These are phyloP conservation scores for Kodamaea sp. DNA, from an alignment of 1,139 yeast genomes.

Conservation along the genomic window DNA sequence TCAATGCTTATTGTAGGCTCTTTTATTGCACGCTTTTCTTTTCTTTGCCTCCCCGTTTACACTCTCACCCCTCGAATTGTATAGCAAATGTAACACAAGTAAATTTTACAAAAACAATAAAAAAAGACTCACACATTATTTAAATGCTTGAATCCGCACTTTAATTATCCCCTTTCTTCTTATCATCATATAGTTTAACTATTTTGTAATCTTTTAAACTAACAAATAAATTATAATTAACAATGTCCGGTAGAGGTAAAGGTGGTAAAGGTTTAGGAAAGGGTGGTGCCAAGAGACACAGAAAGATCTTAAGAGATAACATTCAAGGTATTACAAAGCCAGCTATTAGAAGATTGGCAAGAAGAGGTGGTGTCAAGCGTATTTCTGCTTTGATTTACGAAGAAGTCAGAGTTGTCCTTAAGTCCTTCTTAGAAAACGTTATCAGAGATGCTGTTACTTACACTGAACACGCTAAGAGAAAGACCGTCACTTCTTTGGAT, in stretches of 20 bases:
- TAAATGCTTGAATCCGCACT: constrained; percentile 9
- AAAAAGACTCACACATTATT: constrained; percentile 2
- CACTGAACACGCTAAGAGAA: constrained; percentile 99
- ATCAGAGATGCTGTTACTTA: constrained; percentile 99
- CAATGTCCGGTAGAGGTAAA: constrained; percentile 99
- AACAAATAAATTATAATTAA: constrained; percentile 17
- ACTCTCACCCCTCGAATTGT: not conserved
- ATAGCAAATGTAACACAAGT: not conserved
- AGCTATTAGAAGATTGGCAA: constrained; percentile 99
- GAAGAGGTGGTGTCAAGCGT: constrained; percentile 99
- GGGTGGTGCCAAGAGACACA: constrained; percentile 99
- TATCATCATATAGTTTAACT: constrained; percentile 3
- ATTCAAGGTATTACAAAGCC: constrained; percentile 99
- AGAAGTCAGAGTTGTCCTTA: constrained; percentile 96
- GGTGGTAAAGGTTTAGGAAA: constrained; percentile 99
- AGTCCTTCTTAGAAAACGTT: constrained; percentile 93
- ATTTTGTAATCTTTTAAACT: constrained; percentile 7
- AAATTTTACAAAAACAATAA: not conserved
- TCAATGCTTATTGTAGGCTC: too few relatives aligned
- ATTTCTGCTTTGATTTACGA: constrained; percentile 97
- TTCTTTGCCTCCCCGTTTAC: not conserved
- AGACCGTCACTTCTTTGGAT: constrained; percentile 98
- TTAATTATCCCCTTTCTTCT: constrained; percentile 5
- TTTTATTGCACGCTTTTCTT: too few relatives aligned
- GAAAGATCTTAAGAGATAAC: constrained; percentile 99